Evolutionary conservation across 176 grass and related monocot genomes (phyloP).

Genomic region (Eragrostis curvula): DNA sequence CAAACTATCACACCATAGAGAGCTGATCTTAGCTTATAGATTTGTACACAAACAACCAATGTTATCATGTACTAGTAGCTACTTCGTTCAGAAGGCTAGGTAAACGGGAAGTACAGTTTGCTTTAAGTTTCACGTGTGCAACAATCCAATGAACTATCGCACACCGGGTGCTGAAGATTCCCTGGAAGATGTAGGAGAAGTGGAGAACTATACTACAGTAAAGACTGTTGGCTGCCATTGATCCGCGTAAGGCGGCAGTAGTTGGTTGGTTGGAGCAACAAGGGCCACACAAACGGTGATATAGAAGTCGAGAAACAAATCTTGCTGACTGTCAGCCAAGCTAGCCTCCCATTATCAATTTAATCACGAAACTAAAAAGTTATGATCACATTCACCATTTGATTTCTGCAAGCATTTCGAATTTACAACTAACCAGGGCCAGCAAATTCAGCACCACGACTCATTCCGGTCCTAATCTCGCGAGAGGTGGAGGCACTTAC

Average conservation of each 20-base stretch:
- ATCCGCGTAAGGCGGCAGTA: not conserved
- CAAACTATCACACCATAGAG: not conserved
- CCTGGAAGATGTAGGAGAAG: not conserved
- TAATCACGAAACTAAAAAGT: not conserved
- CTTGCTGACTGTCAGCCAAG: not conserved
- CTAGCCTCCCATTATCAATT: not conserved
- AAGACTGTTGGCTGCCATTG: not conserved
- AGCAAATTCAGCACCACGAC: not conserved
- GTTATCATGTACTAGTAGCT: not conserved
- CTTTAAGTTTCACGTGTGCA: slow-evolving; percentile 6
- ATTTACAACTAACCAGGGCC: not conserved
- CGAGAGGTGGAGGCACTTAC: slow-evolving; percentile 36
- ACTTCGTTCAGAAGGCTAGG: not conserved
- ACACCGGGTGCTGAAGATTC: not conserved
- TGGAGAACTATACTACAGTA: not conserved
- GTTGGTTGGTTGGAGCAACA: not conserved
- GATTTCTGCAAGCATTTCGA: not conserved
- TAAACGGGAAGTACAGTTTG: not conserved
- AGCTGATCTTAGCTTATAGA: not conserved
- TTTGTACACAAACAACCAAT: not conserved
- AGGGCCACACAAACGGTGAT: not conserved
- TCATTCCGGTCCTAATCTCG: not conserved
- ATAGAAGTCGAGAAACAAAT: not conserved
- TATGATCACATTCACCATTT: not conserved
- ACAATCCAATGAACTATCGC: not conserved